Conservation (phyloP, 129 eudicot genomes). For the Escallonia rubra region DNA sequence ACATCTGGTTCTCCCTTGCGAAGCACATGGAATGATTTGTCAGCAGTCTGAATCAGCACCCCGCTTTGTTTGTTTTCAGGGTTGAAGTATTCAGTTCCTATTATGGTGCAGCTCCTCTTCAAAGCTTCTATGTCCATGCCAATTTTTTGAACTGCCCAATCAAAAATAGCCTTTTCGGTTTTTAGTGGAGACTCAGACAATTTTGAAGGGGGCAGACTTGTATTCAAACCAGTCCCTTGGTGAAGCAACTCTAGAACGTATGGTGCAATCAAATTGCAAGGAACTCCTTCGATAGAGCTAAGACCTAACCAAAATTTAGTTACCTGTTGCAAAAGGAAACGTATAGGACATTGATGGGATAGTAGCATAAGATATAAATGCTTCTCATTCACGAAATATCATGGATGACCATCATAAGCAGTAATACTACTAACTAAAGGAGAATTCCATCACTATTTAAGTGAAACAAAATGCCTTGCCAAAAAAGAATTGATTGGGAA, state of each 20-base stretch:
- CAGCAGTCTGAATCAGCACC: background rate
- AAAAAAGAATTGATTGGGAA: too few relatives aligned
- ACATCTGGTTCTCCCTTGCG: constrained; percentile 8
- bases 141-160: background rate
- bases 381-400: too few relatives aligned
- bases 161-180: constrained; percentile 6
- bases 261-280: background rate
- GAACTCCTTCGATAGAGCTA: constrained; percentile 12
- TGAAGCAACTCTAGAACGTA: constrained; percentile 5
- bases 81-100: background rate
- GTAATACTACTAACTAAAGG: too few relatives aligned
- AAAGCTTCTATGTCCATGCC: background rate
- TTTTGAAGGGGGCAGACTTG: background rate
- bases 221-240: constrained; percentile 9
- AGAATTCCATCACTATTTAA: too few relatives aligned
- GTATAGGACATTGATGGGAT: too few relatives aligned
- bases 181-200: background rate
- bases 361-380: too few relatives aligned
- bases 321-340: too few relatives aligned
- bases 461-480: too few relatives aligned
- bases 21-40: background rate
- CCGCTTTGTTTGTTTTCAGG: constrained; percentile 8
- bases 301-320: constrained; percentile 35
- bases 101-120: background rate
- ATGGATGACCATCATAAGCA: too few relatives aligned